These are phyloP conservation scores for Tolypocladium tundrense DNA, from an alignment of 2,329 filamentous ascomycete genomes.

Conservation along the genomic window DNA sequence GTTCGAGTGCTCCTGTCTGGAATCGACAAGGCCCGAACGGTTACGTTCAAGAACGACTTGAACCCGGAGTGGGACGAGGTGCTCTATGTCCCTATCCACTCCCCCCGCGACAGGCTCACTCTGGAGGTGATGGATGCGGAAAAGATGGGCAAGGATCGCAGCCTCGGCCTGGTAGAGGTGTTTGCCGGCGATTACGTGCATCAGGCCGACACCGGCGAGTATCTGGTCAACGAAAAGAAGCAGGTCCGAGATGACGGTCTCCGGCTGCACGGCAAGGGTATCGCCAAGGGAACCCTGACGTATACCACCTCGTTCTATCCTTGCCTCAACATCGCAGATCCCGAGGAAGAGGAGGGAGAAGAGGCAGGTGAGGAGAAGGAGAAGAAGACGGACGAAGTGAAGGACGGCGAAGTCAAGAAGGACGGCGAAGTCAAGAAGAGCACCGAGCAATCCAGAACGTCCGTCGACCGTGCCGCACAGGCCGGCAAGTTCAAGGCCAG, in stretches of 20 bases:
- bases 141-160: slow-evolving; percentile 81
- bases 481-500: slow-evolving; percentile 35
- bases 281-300: slow-evolving; percentile 67
- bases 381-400: slow-evolving; percentile 3
- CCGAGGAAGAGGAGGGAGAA: slow-evolving; percentile 67
- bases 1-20: slow-evolving; percentile 81
- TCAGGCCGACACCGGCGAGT: slow-evolving; percentile 73
- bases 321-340: slow-evolving; percentile 76
- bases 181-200: slow-evolving; percentile 67
- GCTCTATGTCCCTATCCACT: slow-evolving; percentile 86
- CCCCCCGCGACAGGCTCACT: slow-evolving; percentile 67
- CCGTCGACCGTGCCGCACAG: slow-evolving; percentile 12
- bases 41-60: slow-evolving; percentile 92
- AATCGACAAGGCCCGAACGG: slow-evolving; percentile 81
- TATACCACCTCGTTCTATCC: slow-evolving; percentile 89
- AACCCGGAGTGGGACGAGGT: slow-evolving; percentile 95
- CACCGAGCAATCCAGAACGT: slow-evolving; percentile 3
- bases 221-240: slow-evolving; percentile 68
- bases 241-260: slow-evolving; percentile 56
- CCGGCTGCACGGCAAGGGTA: slow-evolving; percentile 60
- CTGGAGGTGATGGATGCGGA: slow-evolving; percentile 97
- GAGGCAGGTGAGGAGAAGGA: slow-evolving; percentile 14
- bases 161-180: slow-evolving; percentile 72
- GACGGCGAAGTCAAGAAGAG: slow-evolving; percentile 1
- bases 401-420: not conserved